Evolutionary conservation across 305 asterid species (phyloP), one percentile per base, ranked within the genome.

Genomic region (Withania somnifera): DNA sequence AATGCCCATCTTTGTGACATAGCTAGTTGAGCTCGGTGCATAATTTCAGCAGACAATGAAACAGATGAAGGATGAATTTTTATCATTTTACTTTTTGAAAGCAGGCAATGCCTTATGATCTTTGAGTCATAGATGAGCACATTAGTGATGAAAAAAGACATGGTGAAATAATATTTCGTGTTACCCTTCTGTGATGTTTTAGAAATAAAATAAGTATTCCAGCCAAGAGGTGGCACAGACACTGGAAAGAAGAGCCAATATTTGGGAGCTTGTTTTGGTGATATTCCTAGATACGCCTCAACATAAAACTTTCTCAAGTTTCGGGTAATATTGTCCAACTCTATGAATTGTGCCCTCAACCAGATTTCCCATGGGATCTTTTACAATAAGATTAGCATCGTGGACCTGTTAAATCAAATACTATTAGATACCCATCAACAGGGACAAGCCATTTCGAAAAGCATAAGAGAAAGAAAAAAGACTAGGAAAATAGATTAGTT

Each of bases 181-280:
- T 13, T 88, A 89, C 97, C 93, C 53, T 82, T 86, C 50, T 85
- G 83, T 24, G 93, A 87, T 75, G 82, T 81, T 88, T 87, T 86
- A 54, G 95, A 90, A 82, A 94, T 86, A 85, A 90, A 90, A 84
- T 90, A 92, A 34, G 97, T 90, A 82, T 85, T 92, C 93, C 93
- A 92, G 50, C 95, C 96, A 76, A 94, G 91, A 66, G 97, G 93
- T 26, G 92, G 91, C 83, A 90, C 92, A 15, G 93, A 86, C 79
- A 87, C 97, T 77, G 84, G 87, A 84, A 94, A 91, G 85, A 86
- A 84, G 58, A 94, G 93, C 97, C 94, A 92, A 84, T 89, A 91
- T 75, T 90, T 94, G 73, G 97, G 89, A 79, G 87, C 86, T 28
- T 34, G 24, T 82, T 58, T 77, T 42, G 90, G 89, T 73, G 97